Evolutionary conservation across 1,284 basidiomycete species (phyloP).

Genomic region (Boletus subluridellus): DNA sequence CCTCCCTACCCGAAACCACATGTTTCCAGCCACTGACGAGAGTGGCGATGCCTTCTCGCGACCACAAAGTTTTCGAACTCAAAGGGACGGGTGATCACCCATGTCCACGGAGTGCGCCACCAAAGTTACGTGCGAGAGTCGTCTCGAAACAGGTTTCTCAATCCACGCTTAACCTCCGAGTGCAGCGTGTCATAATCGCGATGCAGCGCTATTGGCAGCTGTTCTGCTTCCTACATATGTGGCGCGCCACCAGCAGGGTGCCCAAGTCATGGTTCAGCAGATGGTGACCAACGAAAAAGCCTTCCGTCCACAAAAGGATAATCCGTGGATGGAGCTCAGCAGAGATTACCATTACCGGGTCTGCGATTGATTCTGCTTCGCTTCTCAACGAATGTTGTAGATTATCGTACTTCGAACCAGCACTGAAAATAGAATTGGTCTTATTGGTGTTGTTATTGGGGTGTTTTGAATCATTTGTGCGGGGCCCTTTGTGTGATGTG

Average conservation of each 20-base stretch:
- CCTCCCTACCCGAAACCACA: slow-evolving; percentile 23
- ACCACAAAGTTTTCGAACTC: slow-evolving; percentile 14
- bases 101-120: slow-evolving; percentile 22
- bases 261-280: neutral
- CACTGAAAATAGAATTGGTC: neutral
- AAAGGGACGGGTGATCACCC: neutral
- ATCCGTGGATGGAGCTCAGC: neutral
- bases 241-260: slow-evolving; percentile 18
- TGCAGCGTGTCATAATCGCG: slow-evolving; percentile 8
- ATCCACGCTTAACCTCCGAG: slow-evolving; percentile 1
- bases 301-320: slow-evolving; percentile 5
- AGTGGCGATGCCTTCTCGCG: slow-evolving; percentile 11
- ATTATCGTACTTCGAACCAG: slow-evolving; percentile 3
- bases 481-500: neutral
- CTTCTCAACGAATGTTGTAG: slow-evolving; percentile 8
- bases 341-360: neutral
- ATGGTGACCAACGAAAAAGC: neutral
- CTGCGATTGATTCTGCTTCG: slow-evolving; percentile 3
- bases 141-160: slow-evolving; percentile 7
- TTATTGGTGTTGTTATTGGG: neutral
- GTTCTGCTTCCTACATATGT: slow-evolving; percentile 5
- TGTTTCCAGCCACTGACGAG: slow-evolving; percentile 21
- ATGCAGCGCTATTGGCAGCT: neutral
- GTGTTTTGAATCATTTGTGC: neutral
- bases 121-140: slow-evolving; percentile 20